Conservation (phyloP, 805 yeast species). For the Brettanomyces bruxellensis region DNA sequence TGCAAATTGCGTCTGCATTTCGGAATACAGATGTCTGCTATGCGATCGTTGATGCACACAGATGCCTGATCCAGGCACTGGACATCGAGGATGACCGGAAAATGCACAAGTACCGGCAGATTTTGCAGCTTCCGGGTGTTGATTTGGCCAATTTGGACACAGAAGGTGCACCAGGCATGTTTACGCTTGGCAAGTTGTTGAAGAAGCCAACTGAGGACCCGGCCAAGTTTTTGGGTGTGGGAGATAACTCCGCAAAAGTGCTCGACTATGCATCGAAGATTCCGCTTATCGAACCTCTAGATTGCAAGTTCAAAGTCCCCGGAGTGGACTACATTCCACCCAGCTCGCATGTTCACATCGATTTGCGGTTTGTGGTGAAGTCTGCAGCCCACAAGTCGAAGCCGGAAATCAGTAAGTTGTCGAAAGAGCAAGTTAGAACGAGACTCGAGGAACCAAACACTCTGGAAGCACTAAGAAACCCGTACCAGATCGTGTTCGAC, state of each 20-base stretch:
- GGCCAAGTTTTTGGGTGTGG: constrained; percentile 46
- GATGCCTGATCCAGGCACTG: constrained; percentile 70
- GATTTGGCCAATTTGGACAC: constrained; percentile 41
- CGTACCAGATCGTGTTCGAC: constrained; percentile 52
- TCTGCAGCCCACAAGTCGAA: constrained; percentile 62
- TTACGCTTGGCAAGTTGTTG: constrained; percentile 62
- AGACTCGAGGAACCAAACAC: constrained; percentile 48
- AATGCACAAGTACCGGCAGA: constrained; percentile 44
- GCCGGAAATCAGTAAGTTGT: constrained; percentile 34
- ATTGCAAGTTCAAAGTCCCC: constrained; percentile 73
- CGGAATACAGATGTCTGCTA: constrained; percentile 59
- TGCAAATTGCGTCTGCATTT: constrained; percentile 77
- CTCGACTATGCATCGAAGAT: constrained; percentile 52
- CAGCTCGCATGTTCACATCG: constrained; percentile 63
- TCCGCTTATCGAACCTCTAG: constrained; percentile 60
- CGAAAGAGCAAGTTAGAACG: constrained; percentile 22
- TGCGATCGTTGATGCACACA: constrained; percentile 56
- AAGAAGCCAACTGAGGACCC: constrained; percentile 49
- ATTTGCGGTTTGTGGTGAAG: constrained; percentile 63
- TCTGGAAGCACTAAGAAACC: constrained; percentile 62
- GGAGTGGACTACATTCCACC: constrained; percentile 75
- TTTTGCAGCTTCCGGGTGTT: constrained; percentile 77
- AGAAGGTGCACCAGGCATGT: constrained; percentile 29
- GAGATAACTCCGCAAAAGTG: constrained; percentile 29
- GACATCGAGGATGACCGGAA: constrained; percentile 29